These are phyloP conservation scores for Flaveria trinervia DNA, from an alignment of 129 eudicot genomes.

Conservation along the genomic window DNA sequence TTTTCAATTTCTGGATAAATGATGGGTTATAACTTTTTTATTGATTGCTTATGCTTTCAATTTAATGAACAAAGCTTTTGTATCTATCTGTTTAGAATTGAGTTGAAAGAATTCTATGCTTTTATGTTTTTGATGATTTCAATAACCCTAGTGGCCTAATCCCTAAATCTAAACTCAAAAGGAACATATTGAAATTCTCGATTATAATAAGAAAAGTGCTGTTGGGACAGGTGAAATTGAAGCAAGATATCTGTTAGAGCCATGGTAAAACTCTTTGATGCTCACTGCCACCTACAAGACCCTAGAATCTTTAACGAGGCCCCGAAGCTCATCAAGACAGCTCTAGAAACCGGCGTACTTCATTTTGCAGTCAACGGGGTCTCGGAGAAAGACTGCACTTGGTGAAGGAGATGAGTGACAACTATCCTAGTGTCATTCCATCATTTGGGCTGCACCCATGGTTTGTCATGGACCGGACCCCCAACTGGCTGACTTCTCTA, in stretches of 20 bases:
- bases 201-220: neutral
- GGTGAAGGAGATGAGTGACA: constrained; percentile 70
- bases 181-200: neutral
- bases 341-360: constrained; percentile 57
- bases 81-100: neutral
- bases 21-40: neutral
- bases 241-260: constrained; percentile 4
- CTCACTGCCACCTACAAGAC: constrained; percentile 95
- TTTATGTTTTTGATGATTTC: neutral
- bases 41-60: neutral
- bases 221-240: neutral
- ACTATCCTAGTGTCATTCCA: constrained; percentile 58
- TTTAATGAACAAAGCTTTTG: neutral
- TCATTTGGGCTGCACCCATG: constrained; percentile 85
- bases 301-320: constrained; percentile 46
- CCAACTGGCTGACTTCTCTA: constrained; percentile 60
- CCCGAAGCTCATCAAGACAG: constrained; percentile 54
- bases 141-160: neutral
- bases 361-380: constrained; percentile 81
- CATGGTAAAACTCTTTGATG: constrained; percentile 80
- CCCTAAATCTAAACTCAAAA: neutral
- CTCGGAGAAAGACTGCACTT: constrained; percentile 75
- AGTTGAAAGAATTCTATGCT: neutral
- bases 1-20: no score
- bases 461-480: constrained; percentile 55